Conservation (phyloP, 768 basidiomycete species). For the Pulveroboletus frians region DNA sequence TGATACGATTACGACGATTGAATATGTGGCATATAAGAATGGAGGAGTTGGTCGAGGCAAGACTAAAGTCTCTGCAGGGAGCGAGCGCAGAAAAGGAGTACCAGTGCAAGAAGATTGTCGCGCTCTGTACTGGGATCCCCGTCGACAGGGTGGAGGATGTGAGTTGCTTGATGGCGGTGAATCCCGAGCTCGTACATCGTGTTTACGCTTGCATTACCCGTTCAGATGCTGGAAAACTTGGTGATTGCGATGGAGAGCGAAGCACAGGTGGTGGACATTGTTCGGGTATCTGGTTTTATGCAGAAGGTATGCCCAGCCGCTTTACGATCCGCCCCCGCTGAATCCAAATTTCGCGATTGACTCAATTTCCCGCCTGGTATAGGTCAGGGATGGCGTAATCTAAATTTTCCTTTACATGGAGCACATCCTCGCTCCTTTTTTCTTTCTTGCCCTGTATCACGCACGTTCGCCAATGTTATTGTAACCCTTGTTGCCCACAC, state of each 20-base stretch:
- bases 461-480: slow-evolving; percentile 8
- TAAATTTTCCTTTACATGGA: slow-evolving; percentile 23
- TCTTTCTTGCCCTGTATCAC: slow-evolving; percentile 31
- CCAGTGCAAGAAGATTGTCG: slow-evolving; percentile 88
- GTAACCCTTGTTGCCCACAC: slow-evolving; percentile 16
- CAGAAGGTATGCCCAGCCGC: slow-evolving; percentile 56
- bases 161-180: slow-evolving; percentile 33
- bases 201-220: slow-evolving; percentile 26
- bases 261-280: slow-evolving; percentile 72
- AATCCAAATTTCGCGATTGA: slow-evolving; percentile 15
- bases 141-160: slow-evolving; percentile 89
- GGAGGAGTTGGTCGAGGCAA: slow-evolving; percentile 65
- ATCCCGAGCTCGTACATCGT: slow-evolving; percentile 11
- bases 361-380: slow-evolving; percentile 14
- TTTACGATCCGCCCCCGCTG: slow-evolving; percentile 10
- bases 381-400: slow-evolving; percentile 41
- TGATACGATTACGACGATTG: slow-evolving; percentile 71
- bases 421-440: slow-evolving; percentile 4
- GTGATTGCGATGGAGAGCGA: slow-evolving; percentile 88
- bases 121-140: slow-evolving; percentile 81
- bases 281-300: slow-evolving; percentile 86
- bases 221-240: slow-evolving; percentile 77
- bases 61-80: slow-evolving; percentile 67
- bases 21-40: slow-evolving; percentile 80
- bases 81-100: slow-evolving; percentile 85